Percentiles rank a stretch among this genome's conserved stretches.
These are phyloP conservation scores for Senna siamea DNA, from an alignment of 306 rosid species.

Conservation along the genomic window DNA sequence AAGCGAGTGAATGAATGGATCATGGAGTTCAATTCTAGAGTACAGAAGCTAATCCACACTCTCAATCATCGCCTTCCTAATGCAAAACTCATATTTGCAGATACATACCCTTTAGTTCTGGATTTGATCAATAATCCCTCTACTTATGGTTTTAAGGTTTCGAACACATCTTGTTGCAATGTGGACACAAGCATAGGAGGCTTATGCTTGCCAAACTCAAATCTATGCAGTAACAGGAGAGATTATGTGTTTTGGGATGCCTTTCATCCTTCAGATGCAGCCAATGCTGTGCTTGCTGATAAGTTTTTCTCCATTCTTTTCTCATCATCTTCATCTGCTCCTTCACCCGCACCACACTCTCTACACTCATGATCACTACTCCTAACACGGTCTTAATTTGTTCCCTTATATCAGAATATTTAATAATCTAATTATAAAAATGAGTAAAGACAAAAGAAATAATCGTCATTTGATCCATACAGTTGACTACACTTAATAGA, in stretches of 20 bases:
- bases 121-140: slow-evolving; percentile 66
- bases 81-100: slow-evolving; percentile 59
- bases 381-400: too few relatives aligned
- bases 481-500: too few relatives aligned
- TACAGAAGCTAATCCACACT: slow-evolving; percentile 49
- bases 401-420: too few relatives aligned
- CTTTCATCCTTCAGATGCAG: slow-evolving; percentile 90
- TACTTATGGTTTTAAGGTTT: slow-evolving; percentile 69
- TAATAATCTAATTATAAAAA: too few relatives aligned
- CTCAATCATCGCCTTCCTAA: slow-evolving; percentile 63
- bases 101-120: slow-evolving; percentile 61
- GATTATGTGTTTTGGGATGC: slow-evolving; percentile 92
- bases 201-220: slow-evolving; percentile 83
- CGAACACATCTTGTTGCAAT: slow-evolving; percentile 85
- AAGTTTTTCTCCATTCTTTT: slow-evolving; percentile 58
- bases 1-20: slow-evolving; percentile 63
- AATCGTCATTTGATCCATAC: too few relatives aligned
- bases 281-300: slow-evolving; percentile 69
- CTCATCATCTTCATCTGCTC: slow-evolving; percentile 36
- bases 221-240: slow-evolving; percentile 57
- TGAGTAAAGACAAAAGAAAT: too few relatives aligned
- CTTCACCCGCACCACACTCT: slow-evolving; percentile 45
- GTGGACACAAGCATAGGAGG: slow-evolving; percentile 79
- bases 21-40: slow-evolving; percentile 48
- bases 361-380: too few relatives aligned